Evolutionary conservation across 140 eudicot genomes (phyloP), one percentile per base, ranked within the genome.

Genomic region (Oenanthe javanica): DNA sequence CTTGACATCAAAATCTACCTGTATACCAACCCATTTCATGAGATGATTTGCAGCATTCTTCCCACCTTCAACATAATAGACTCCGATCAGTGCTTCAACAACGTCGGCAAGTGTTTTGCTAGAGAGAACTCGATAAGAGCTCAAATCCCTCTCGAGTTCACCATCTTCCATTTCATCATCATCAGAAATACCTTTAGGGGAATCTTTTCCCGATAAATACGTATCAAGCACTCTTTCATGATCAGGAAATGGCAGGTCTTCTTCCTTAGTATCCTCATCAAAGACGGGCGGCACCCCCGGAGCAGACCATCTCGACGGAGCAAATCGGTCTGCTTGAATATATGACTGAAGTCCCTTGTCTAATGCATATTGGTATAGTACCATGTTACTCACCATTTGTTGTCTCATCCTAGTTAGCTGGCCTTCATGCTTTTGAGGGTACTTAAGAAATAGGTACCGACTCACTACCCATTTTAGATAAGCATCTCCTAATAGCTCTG

Each of bases 381-480:
- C 93, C 90, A 92, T 82, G 89, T 95, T 95, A 87, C 99, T 95
- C 57, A 95, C 99, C 99, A 92, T 95, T 84, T 92, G 97, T 79
- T 95, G 99, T 74, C 99, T 90, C 99, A 95, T 92, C 69, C 99
- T 87, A 45, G 99, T 95, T 36, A 95, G 97, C 77, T 95, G 99
- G 45, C 99, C 99, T 86, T 95, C 99, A 72, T 95, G 99, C 76
- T 95, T 95, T 83, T 95, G 97, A 40, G 99, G 97, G 83, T 95
- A 88, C 87, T 86, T 95, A 18, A 95, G 92, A 63, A 95, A 95
- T 45, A 95, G 97, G 85, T 83, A 95, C 18, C 96, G 91, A 87
- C 99, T 95, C 57, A 92, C 99, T n/a, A 95, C 99, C 99, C 99
- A 95, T 84, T 95, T 95, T 19, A 95, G 86, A 81, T 95, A 95